Evolutionary conservation across 2,329 filamentous ascomycete species (phyloP), one percentile per base, ranked within the genome.

Genomic region (Pseudogymnoascus sp.): DNA sequence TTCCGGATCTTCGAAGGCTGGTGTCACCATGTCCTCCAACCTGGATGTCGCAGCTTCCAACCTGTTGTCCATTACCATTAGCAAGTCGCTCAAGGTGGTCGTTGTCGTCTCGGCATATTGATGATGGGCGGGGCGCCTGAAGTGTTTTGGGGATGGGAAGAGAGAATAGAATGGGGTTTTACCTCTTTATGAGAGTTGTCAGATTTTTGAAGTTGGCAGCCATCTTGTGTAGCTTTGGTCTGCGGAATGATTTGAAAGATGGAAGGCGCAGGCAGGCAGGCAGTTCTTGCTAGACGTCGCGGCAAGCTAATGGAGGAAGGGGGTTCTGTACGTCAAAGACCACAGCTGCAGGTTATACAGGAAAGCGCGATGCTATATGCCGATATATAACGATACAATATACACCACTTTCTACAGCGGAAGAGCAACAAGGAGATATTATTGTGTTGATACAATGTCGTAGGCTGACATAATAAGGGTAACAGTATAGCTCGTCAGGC

Each of bases 111-210:
- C 65, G 38, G 70, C 65, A 61, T 64, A 29, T 63, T 47, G 16
- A 42, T 42, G 38, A 16, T 10, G 8, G n/a, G 38, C 7, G n/a
- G 38, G 38, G 44, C 60, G 33, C 44, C n/a, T 47, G 35, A 65
- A 63, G 44, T 33, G 60, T 47, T 44, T 24, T 59, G 42, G 13
- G 61, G 60, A 53, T 61, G 44, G 62, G 42, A 64, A 65, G 65
- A 66, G 61, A 67, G 65, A 65, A 66, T 62, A 37, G 56, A 63
- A 64, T 65, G 61, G 66, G 78, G 85, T 71, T 29, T 33, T 84
- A 97, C 95, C 95, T 87, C 84, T 99, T 99, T 80, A 99, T 97
- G 72, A 99, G 85, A 62, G 95, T 99, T 37, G 92, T 96, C 67
- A 99, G 80, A 75, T 96, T 97, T 78, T 97, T 88, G 91, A 97